A percentile compares a stretch with the other conserved stretches of the same genome.
These are phyloP conservation scores for Verticillium nonalfalfae DNA, from an alignment of 2,329 filamentous ascomycete species.

Conservation along the genomic window DNA sequence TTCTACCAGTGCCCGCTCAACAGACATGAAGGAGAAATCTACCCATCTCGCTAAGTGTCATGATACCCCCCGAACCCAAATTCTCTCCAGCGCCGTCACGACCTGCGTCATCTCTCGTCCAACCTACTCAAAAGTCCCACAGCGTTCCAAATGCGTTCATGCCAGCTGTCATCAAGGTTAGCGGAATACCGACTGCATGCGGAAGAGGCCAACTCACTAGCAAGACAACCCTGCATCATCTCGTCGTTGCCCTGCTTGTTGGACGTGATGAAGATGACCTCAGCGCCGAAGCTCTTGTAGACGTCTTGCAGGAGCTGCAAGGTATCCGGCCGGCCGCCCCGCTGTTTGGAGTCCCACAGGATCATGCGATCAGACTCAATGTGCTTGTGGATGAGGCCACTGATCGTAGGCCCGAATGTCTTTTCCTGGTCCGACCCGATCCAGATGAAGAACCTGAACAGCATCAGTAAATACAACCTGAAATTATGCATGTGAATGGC, in stretches of 20 bases:
- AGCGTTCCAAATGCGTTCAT: conserved; percentile 30
- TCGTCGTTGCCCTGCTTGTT: conserved; percentile 33
- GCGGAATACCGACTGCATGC: not conserved
- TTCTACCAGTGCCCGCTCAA: not conserved
- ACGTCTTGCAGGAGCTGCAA: conserved; percentile 30
- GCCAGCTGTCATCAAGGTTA: conserved; percentile 19
- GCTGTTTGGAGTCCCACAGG: conserved; percentile 33
- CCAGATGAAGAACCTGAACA: conserved; percentile 32
- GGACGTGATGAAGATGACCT: conserved; percentile 35
- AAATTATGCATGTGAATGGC: not conserved
- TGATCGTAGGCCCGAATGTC: conserved; percentile 32
- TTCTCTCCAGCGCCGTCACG: not conserved
- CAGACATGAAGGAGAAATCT: not conserved
- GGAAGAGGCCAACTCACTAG: conserved; percentile 18
- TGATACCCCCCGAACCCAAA: not conserved
- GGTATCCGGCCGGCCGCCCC: conserved; percentile 29
- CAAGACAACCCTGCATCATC: conserved; percentile 33
- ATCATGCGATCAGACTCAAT: conserved; percentile 34
- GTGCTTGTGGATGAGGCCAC: conserved; percentile 27
- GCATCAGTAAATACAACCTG: not conserved
- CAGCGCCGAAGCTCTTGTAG: conserved; percentile 29
- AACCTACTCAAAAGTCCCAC: conserved; percentile 24
- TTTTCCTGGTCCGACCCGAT: conserved; percentile 33
- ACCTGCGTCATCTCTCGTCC: not conserved
- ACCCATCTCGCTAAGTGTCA: not conserved